Evolutionary conservation across 306 rosid genomes (phyloP), one percentile per base, ranked within the genome.

Genomic region (Potentilla sterilis): DNA sequence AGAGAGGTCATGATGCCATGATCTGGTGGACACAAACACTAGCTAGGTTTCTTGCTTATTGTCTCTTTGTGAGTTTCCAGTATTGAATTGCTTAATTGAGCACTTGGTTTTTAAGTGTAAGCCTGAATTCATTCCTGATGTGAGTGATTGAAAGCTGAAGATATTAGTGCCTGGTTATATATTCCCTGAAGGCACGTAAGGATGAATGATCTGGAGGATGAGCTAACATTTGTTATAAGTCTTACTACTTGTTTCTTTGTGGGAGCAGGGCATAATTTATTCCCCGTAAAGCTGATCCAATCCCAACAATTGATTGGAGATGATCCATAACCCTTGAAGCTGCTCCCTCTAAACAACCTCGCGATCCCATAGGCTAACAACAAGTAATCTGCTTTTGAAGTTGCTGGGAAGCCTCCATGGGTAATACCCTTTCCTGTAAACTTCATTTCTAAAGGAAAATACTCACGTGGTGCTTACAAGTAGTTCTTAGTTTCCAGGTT

Each of bases 41-140:
- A 57, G 35, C 22, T 57, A 9, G 35, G 22, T 10, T 2, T 57
- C 24, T 10, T 57, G 15, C 3, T 12, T 24, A 10, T 57, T 57
- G 63, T 57, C 63, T 57, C 63, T 55, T 55, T 21, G 62, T 15
- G 57, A 7, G 3, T 19, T 16, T 51, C 21, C 34, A 57, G 52
- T 13, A 3, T 16, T 14, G 66, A 38, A 66, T 40, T 54, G 8
- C 49, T 47, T 41, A 47, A 48, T 12, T 35, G 32, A 37, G n/a
- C 21, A 58, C 32, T 48, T 70, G 63, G 35, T n/a, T 70, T 16
- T 70, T 9, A 52, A 71, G 63, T 51, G 41, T 37, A n/a, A 71
- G 14, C 64, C 64, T 51, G 12, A 48, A 7, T 38, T 55, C 67
- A 1, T 24, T 72, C 40, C 9, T 13, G 40, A 37, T 55, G 15